Percentiles rank a stretch among this genome's conserved stretches.
phyloP scores from a whole-genome alignment of 345 rosid species.

The Lepidium sativum region DNA sequence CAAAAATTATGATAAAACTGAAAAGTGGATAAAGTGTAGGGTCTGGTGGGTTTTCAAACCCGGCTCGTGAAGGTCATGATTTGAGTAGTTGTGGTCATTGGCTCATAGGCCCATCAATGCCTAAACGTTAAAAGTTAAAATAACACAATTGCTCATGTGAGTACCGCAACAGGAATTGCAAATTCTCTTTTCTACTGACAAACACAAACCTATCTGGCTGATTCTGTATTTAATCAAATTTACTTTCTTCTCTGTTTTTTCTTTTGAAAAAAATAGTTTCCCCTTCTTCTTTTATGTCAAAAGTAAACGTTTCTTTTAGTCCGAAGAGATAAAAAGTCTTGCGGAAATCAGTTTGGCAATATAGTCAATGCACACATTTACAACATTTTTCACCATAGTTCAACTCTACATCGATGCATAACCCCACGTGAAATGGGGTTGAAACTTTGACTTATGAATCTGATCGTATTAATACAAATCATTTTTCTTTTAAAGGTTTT shows the following conservation, averaged over 20 bases:
- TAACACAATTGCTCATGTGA: not conserved
- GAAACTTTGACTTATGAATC: too few relatives aligned
- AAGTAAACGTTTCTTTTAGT: too few relatives aligned
- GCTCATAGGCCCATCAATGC: not conserved
- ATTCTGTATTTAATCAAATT: not conserved
- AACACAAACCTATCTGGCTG: not conserved
- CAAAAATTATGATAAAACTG: not conserved
- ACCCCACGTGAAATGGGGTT: too few relatives aligned
- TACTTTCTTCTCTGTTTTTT: not conserved
- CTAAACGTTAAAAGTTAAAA: not conserved
- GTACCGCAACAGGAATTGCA: not conserved
- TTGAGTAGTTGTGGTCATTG: not conserved
- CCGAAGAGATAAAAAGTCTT: too few relatives aligned
- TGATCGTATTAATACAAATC: too few relatives aligned
- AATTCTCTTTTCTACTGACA: not conserved
- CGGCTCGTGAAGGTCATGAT: conserved; percentile 3
- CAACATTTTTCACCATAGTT: too few relatives aligned
- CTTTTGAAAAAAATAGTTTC: not conserved
- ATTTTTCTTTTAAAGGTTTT: too few relatives aligned
- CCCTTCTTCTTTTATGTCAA: not conserved
- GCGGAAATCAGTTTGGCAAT: too few relatives aligned
- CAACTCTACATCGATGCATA: too few relatives aligned
- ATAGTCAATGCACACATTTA: too few relatives aligned
- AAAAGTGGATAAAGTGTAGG: not conserved
- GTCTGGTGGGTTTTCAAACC: not conserved